phyloP scores from a whole-genome alignment of 192 early-diverging fungal genomes.

The Backusella circina region DNA sequence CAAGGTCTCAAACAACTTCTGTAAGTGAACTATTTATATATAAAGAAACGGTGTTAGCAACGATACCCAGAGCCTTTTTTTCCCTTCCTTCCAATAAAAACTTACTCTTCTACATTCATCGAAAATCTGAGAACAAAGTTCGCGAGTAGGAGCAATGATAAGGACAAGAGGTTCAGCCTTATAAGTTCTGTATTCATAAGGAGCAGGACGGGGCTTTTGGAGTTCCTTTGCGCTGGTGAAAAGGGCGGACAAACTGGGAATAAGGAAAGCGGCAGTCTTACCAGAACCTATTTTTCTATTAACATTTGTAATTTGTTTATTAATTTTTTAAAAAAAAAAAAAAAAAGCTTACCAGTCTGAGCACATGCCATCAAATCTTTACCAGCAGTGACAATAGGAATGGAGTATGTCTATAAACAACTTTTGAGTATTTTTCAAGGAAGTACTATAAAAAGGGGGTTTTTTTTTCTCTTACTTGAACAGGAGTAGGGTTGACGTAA shows the following conservation, averaged over 20 bases:
- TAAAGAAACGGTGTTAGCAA: neutral
- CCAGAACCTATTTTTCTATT: slow-evolving; percentile 92
- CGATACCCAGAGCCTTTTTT: neutral
- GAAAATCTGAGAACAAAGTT: slow-evolving; percentile 80
- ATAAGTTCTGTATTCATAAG: slow-evolving; percentile 32
- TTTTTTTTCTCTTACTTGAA: slow-evolving; percentile 69
- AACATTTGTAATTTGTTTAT: neutral
- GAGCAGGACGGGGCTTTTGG: slow-evolving; percentile 20
- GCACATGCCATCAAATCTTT: slow-evolving; percentile 87
- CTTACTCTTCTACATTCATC: slow-evolving; percentile 65
- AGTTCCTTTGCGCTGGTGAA: slow-evolving; percentile 48
- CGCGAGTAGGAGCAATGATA: slow-evolving; percentile 78
- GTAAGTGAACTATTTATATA: slow-evolving; percentile 33
- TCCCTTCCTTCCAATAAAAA: neutral
- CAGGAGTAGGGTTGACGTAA: slow-evolving; percentile 75
- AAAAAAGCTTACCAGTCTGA: slow-evolving; percentile 58
- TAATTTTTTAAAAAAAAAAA: neutral
- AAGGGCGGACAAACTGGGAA: slow-evolving; percentile 68
- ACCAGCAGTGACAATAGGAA: slow-evolving; percentile 55
- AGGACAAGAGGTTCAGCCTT: slow-evolving; percentile 61
- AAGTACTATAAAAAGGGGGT: neutral
- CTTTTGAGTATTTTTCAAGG: neutral
- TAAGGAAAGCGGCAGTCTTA: slow-evolving; percentile 80
- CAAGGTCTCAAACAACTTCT: slow-evolving; percentile 50
- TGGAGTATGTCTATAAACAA: slow-evolving; percentile 49